Percentiles rank a stretch among this genome's conserved stretches.
These are phyloP conservation scores for Alternaria alternata DNA, from an alignment of 2,329 filamentous ascomycete genomes.

Conservation along the genomic window DNA sequence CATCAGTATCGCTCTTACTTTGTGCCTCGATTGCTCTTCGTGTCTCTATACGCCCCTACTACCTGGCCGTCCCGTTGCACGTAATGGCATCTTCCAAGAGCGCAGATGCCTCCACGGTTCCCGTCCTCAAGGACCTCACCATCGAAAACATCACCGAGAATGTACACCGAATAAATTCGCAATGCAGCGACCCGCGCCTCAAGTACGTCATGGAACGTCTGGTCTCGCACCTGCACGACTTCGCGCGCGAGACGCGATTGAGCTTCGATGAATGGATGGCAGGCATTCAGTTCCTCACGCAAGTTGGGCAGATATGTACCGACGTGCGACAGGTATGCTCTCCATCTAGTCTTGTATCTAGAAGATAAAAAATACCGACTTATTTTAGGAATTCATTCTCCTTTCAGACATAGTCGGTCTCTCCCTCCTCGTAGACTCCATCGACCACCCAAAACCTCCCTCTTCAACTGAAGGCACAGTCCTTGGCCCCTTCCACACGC, in stretches of 20 bases:
- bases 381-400: slow-evolving; percentile 75
- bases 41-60: background rate
- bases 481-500: slow-evolving; percentile 83
- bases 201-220: slow-evolving; percentile 77
- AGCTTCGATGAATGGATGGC: slow-evolving; percentile 82
- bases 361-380: background rate
- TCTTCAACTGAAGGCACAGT: slow-evolving; percentile 79
- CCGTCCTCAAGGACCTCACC: slow-evolving; percentile 68
- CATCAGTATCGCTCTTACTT: background rate
- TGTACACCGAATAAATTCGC: slow-evolving; percentile 76
- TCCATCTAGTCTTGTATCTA: background rate
- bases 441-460: slow-evolving; percentile 81
- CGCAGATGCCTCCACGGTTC: slow-evolving; percentile 16
- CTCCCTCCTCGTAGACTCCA: slow-evolving; percentile 80
- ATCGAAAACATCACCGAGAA: slow-evolving; percentile 84
- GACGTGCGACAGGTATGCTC: slow-evolving; percentile 72
- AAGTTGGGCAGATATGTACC: slow-evolving; percentile 75
- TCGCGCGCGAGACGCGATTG: slow-evolving; percentile 78
- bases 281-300: slow-evolving; percentile 74
- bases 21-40: background rate
- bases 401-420: slow-evolving; percentile 82
- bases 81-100: slow-evolving; percentile 6
- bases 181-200: slow-evolving; percentile 69
- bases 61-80: background rate
- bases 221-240: slow-evolving; percentile 81